phyloP scores from a whole-genome alignment of 805 yeast species.

The Ogataea allantospora region DNA sequence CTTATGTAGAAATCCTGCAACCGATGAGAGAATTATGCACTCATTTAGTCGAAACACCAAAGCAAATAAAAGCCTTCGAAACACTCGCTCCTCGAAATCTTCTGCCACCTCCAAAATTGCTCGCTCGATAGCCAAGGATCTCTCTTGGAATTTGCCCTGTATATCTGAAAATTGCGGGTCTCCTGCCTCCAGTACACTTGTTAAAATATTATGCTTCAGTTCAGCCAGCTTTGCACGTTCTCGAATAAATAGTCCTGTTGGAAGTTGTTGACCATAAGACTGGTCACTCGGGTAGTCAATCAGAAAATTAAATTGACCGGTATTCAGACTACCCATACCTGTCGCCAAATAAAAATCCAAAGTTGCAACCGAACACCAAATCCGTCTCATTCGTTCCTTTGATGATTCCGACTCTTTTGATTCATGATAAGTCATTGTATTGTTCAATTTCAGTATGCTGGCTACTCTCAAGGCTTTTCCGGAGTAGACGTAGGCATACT shows the following conservation, averaged over 20 bases:
- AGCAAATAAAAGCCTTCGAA: slow-evolving; percentile 6
- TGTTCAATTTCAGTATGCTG: neutral
- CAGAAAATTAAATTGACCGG: neutral
- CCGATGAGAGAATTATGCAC: slow-evolving; percentile 7
- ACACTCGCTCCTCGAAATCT: neutral
- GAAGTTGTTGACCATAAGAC: slow-evolving; percentile 2
- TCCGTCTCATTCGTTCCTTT: slow-evolving; percentile 7
- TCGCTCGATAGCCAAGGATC: slow-evolving; percentile 3
- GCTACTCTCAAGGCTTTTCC: slow-evolving; percentile 5
- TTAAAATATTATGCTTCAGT: slow-evolving; percentile 3
- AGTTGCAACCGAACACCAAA: slow-evolving; percentile 6
- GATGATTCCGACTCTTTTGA: neutral
- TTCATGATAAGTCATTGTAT: neutral
- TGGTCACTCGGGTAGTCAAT: slow-evolving; percentile 2
- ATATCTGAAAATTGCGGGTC: neutral
- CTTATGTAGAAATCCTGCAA: slow-evolving; percentile 5
- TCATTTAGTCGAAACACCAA: slow-evolving; percentile 10
- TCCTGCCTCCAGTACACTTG: neutral
- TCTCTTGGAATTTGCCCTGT: neutral
- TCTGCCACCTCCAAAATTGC: neutral
- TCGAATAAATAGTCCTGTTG: slow-evolving; percentile 6
- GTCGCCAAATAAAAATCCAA: slow-evolving; percentile 7
- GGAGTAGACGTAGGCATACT: slow-evolving; percentile 5
- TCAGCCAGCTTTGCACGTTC: slow-evolving; percentile 5
- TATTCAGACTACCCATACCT: slow-evolving; percentile 6